Conservation (phyloP, 495 filamentous ascomycete species). For the Neurospora pannonica region DNA sequence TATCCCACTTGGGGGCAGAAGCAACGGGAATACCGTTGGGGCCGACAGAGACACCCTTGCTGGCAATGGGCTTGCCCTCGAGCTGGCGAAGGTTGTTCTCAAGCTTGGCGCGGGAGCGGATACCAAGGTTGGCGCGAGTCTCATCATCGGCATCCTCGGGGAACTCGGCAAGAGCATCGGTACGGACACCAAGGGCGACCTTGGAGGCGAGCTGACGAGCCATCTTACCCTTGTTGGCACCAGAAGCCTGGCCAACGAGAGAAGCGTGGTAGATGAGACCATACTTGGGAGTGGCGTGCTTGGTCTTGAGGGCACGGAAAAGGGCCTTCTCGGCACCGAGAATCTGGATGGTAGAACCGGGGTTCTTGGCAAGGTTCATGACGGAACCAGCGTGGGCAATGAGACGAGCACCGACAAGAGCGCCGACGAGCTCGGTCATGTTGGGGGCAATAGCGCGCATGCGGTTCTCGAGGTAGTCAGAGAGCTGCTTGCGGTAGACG, state of each 20-base stretch:
- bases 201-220: constrained; percentile 92
- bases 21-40: constrained; percentile 53
- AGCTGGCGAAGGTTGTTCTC: constrained; percentile 76
- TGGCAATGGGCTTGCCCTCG: constrained; percentile 82
- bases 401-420: constrained; percentile 87
- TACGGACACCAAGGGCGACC: constrained; percentile 82
- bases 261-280: constrained; percentile 98
- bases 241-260: constrained; percentile 89
- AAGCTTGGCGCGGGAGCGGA: constrained; percentile 62
- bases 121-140: constrained; percentile 68
- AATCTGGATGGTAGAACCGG: constrained; percentile 93
- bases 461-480: constrained; percentile 78
- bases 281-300: constrained; percentile 98
- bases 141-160: constrained; percentile 73
- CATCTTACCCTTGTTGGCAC: constrained; percentile 99
- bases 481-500: constrained; percentile 80
- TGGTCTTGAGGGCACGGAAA: constrained; percentile 96
- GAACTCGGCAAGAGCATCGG: constrained; percentile 79
- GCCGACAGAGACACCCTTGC: constrained; percentile 63
- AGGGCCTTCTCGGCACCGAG: constrained; percentile 97
- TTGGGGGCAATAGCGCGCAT: constrained; percentile 98
- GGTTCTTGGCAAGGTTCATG: constrained; percentile 92
- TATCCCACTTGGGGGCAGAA: constrained; percentile 68
- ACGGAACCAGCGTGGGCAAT: constrained; percentile 94
- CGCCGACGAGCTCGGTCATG: constrained; percentile 85